These are phyloP conservation scores for Nitzschia inconspicua DNA, from an alignment of 108 stramenopile species.

Conservation along the genomic window DNA sequence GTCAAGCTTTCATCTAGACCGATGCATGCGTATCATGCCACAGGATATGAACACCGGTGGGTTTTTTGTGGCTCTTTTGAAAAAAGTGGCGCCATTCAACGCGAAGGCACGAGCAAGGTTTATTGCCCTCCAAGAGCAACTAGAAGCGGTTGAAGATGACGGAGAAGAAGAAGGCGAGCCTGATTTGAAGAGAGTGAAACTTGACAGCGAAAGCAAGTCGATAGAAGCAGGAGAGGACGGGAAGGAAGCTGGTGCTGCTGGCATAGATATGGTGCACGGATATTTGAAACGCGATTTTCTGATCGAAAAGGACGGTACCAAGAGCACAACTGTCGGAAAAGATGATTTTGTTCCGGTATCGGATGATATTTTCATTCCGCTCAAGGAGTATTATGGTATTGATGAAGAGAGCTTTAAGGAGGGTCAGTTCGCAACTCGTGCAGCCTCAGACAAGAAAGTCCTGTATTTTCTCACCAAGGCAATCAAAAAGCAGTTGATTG, in stretches of 20 bases:
- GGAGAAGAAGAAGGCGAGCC: conserved; percentile 16
- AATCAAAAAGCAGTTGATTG: conserved; percentile 62
- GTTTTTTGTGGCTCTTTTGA: conserved; percentile 94
- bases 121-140: conserved; percentile 15
- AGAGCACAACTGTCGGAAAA: conserved; percentile 41
- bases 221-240: not conserved
- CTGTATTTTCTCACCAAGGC: conserved; percentile 72
- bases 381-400: conserved; percentile 74
- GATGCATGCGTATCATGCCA: conserved; percentile 91
- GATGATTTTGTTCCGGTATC: conserved; percentile 72
- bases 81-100: conserved; percentile 78
- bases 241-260: not conserved
- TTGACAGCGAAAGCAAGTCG: not conserved
- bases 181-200: conserved; percentile 8
- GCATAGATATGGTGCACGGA: not conserved
- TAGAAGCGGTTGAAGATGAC: conserved; percentile 5
- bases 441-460: conserved; percentile 66
- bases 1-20: conserved; percentile 65
- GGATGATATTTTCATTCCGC: conserved; percentile 45
- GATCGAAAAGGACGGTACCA: conserved; percentile 33
- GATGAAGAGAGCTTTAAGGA: conserved; percentile 51
- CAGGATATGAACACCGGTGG: conserved; percentile 98
- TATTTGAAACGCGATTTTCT: conserved; percentile 21
- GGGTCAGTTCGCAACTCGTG: conserved; percentile 71
- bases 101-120: conserved; percentile 14